Evolutionary conservation across 2,329 filamentous ascomycete genomes (phyloP).

Genomic region (Tolypocladium ovalisporum): DNA sequence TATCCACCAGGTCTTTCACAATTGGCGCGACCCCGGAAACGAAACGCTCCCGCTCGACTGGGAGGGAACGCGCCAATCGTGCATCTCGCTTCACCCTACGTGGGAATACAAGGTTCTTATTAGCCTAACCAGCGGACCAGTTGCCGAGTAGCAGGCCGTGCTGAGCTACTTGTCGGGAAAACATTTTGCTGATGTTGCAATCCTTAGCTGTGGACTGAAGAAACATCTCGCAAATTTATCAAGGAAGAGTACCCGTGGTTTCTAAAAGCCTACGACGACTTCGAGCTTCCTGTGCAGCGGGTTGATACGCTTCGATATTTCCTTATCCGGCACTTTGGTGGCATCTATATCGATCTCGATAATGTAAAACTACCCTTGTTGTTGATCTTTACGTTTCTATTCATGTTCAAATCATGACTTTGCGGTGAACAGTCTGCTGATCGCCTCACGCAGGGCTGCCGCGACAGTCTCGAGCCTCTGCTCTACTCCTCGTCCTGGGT

Average conservation of each 20-base stretch:
- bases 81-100: slow-evolving; percentile 1
- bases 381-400: background rate
- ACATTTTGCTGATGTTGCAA: background rate
- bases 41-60: slow-evolving; percentile 1
- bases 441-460: slow-evolving; percentile 21
- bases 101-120: slow-evolving; percentile 6
- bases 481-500: slow-evolving; percentile 5
- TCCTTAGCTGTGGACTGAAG: slow-evolving; percentile 57
- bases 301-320: slow-evolving; percentile 75
- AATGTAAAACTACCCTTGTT: background rate
- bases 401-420: background rate
- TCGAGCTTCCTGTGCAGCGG: slow-evolving; percentile 65
- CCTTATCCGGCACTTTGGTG: slow-evolving; percentile 64
- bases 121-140: background rate
- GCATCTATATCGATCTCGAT: slow-evolving; percentile 73
- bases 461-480: slow-evolving; percentile 4
- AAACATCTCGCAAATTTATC: slow-evolving; percentile 59
- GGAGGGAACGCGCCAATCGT: background rate
- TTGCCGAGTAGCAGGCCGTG: background rate
- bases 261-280: slow-evolving; percentile 61
- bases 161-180: background rate
- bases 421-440: background rate
- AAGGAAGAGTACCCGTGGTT: slow-evolving; percentile 68
- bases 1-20: slow-evolving; percentile 2
- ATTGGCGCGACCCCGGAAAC: background rate